Conservation (phyloP, 192 early-diverging fungal genomes). For the Chytriomyces sp. region DNA sequence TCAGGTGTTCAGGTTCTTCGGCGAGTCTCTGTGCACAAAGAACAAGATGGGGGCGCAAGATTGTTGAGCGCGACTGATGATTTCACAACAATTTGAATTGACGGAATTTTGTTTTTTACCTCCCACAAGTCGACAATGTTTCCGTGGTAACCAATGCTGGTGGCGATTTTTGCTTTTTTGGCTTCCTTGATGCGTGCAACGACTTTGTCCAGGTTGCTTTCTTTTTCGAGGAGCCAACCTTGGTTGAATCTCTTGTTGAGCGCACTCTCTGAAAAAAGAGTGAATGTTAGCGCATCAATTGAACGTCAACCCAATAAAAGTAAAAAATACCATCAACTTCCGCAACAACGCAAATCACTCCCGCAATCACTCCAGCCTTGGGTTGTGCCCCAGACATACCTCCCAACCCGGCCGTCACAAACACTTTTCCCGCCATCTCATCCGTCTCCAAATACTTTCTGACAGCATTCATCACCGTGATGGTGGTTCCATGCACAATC, state of each 20-base stretch:
- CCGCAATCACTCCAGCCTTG: constrained; percentile 33
- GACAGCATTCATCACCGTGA: constrained; percentile 30
- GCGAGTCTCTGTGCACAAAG: constrained; percentile 14
- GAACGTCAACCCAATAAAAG: too few relatives aligned
- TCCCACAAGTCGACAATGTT: constrained; percentile 39
- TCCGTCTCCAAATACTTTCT: constrained; percentile 29
- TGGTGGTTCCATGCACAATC: constrained; percentile 38
- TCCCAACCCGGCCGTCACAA: constrained; percentile 34
- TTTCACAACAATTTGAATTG: background rate
- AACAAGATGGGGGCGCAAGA: background rate
- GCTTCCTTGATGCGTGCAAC: constrained; percentile 32
- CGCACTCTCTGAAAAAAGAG: constrained; percentile 4
- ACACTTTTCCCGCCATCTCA: constrained; percentile 36
- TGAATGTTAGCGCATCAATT: background rate
- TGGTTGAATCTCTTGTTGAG: constrained; percentile 27
- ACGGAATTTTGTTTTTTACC: background rate
- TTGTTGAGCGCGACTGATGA: background rate
- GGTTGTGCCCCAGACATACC: constrained; percentile 39
- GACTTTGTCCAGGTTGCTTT: constrained; percentile 20
- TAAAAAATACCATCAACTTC: constrained; percentile 31
- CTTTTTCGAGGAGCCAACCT: constrained; percentile 26
- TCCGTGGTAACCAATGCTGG: constrained; percentile 38
- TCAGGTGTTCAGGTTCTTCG: constrained; percentile 17
- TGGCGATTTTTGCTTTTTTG: constrained; percentile 2
- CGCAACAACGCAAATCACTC: constrained; percentile 32